Conservation (phyloP, 208 protist species). For the Sergeia podlipaevii region DNA sequence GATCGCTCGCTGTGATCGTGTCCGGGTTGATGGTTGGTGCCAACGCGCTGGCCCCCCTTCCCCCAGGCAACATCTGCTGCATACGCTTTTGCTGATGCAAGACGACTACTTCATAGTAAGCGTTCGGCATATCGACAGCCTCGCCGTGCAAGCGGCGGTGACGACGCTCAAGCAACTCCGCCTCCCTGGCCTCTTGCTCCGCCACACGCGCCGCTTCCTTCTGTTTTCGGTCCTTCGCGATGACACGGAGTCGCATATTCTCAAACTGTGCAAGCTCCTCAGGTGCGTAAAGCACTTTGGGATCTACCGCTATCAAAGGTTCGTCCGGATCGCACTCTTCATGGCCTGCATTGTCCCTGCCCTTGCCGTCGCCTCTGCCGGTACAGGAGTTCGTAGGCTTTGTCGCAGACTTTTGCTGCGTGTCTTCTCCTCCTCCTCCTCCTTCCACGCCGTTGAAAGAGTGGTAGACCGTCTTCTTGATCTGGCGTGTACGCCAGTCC, state of each 20-base stretch:
- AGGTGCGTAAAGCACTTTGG: neutral
- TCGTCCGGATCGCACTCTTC: neutral
- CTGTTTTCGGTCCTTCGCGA: slow-evolving; percentile 23
- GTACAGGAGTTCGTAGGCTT: neutral
- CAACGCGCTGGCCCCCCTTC: neutral
- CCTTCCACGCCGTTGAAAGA: neutral
- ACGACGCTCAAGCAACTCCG: slow-evolving; percentile 16
- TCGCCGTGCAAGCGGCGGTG: slow-evolving; percentile 24
- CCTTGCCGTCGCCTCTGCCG: neutral
- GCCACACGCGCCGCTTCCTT: slow-evolving; percentile 7
- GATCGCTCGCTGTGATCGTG: slow-evolving; percentile 10
- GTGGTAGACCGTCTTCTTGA: slow-evolving; percentile 18
- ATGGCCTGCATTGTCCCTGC: neutral
- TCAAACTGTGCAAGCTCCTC: slow-evolving; percentile 18
- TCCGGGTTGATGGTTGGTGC: neutral
- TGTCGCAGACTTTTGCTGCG: neutral
- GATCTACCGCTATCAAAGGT: slow-evolving; percentile 3
- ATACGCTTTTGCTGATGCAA: slow-evolving; percentile 14
- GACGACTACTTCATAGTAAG: slow-evolving; percentile 28
- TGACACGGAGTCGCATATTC: slow-evolving; percentile 17
- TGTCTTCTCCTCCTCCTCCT: neutral
- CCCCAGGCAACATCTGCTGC: neutral
- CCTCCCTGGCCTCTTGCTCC: slow-evolving; percentile 4
- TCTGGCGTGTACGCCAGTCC: slow-evolving; percentile 27
- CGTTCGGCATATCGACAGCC: slow-evolving; percentile 36